Conservation (phyloP, 306 rosid species). For the Castanea sativa region DNA sequence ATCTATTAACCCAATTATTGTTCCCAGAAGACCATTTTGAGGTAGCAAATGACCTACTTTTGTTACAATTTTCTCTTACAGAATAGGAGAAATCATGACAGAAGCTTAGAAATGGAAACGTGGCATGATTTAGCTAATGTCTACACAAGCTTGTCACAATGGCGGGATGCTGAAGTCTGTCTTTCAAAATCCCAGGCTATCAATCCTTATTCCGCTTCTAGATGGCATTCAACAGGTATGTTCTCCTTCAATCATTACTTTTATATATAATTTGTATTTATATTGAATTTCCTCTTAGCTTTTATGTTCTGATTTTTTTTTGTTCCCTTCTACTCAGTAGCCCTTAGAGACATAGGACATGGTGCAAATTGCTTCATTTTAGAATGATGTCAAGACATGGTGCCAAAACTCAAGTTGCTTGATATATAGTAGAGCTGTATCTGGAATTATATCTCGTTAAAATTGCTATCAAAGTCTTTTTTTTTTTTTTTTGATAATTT, state of each 20-base stretch:
- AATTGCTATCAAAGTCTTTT: too few relatives aligned
- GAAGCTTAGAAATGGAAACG: slow-evolving; percentile 83
- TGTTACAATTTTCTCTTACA: slow-evolving; percentile 28
- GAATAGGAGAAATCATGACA: slow-evolving; percentile 47
- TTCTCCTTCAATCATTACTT: background rate
- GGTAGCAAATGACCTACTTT: background rate
- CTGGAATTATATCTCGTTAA: background rate
- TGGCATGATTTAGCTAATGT: slow-evolving; percentile 86
- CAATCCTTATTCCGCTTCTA: slow-evolving; percentile 83
- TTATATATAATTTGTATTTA: background rate
- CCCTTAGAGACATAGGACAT: background rate
- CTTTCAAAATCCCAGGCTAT: slow-evolving; percentile 72
- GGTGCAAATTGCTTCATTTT: background rate
- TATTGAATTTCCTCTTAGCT: background rate
- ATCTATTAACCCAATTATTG: background rate
- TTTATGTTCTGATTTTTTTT: background rate
- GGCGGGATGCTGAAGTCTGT: slow-evolving; percentile 88
- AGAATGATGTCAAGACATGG: background rate
- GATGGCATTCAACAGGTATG: slow-evolving; percentile 80
- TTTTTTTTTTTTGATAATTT: too few relatives aligned
- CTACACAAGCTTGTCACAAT: slow-evolving; percentile 64
- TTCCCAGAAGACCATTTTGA: background rate
- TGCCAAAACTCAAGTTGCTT: background rate
- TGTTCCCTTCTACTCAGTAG: background rate
- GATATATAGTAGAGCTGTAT: background rate